phyloP scores from a whole-genome alignment of 768 basidiomycete species.

The Hysterangium stoloniferum region DNA sequence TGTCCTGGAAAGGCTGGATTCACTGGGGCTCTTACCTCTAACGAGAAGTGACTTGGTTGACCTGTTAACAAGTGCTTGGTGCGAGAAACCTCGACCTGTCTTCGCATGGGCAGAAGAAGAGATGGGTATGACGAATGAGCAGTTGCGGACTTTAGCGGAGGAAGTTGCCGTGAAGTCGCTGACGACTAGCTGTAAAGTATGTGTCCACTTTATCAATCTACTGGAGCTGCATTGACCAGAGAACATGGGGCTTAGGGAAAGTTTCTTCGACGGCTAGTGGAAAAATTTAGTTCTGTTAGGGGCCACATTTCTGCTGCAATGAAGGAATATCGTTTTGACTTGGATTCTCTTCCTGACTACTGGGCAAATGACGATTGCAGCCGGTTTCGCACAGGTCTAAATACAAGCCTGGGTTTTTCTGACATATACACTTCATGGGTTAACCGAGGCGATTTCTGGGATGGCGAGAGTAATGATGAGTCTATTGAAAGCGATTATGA shows the following conservation, averaged over 20 bases:
- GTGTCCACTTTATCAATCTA: background rate
- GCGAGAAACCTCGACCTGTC: slow-evolving; percentile 46
- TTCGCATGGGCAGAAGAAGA: slow-evolving; percentile 40
- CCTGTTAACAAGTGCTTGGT: slow-evolving; percentile 61
- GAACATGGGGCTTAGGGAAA: slow-evolving; percentile 43
- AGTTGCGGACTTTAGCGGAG: slow-evolving; percentile 37
- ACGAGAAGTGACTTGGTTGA: slow-evolving; percentile 51
- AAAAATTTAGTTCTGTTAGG: slow-evolving; percentile 37
- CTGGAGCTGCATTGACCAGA: slow-evolving; percentile 3
- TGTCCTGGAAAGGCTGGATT: slow-evolving; percentile 30
- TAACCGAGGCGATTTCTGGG: background rate
- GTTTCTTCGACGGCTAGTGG: slow-evolving; percentile 51
- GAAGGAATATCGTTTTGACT: slow-evolving; percentile 39
- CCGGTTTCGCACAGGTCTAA: slow-evolving; percentile 2
- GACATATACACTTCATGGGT: slow-evolving; percentile 8
- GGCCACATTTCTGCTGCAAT: slow-evolving; percentile 38
- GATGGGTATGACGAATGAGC: slow-evolving; percentile 39
- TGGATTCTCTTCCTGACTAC: slow-evolving; percentile 49
- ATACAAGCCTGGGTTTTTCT: background rate
- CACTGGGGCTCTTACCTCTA: slow-evolving; percentile 47
- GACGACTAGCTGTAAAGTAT: slow-evolving; percentile 47
- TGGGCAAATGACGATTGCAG: slow-evolving; percentile 40
- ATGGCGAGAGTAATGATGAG: slow-evolving; percentile 16
- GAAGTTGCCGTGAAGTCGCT: slow-evolving; percentile 56
- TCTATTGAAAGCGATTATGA: slow-evolving; percentile 13